Conservation (phyloP, 257 asterid genomes). For the Solanum rostratum region DNA sequence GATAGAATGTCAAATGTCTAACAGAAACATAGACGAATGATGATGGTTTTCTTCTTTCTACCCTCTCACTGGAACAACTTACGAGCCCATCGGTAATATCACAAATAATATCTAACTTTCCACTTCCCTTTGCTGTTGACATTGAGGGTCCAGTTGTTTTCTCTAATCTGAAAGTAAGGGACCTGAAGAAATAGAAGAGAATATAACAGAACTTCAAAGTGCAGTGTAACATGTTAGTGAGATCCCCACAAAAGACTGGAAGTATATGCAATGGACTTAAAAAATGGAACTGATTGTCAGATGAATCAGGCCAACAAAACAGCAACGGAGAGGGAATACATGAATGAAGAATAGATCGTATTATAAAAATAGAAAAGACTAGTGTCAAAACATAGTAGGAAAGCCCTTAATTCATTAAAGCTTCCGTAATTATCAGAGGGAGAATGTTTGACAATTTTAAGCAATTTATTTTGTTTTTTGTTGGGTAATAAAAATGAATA, state of each 20-base stretch:
- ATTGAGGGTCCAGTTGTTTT: slow-evolving; percentile 77
- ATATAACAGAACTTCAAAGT: neutral
- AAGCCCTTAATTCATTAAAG: neutral
- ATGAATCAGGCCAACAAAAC: neutral
- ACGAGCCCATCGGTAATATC: neutral
- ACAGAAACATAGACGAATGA: neutral
- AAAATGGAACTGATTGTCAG: neutral
- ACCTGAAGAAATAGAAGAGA: slow-evolving; percentile 19
- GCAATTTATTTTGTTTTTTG: neutral
- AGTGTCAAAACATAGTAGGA: neutral
- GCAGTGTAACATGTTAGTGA: neutral
- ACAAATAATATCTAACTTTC: slow-evolving; percentile 60
- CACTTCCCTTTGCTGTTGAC: slow-evolving; percentile 48
- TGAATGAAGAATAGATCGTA: neutral
- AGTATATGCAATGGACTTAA: neutral
- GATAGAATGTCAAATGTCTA: neutral
- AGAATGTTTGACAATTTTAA: neutral
- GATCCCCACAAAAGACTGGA: neutral
- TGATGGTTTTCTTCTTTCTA: neutral
- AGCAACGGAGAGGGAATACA: neutral
- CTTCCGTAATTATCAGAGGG: neutral
- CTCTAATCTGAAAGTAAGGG: slow-evolving; percentile 65
- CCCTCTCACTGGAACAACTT: neutral
- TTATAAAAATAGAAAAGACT: neutral
- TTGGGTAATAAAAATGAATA: neutral